Evolutionary conservation across 441 rosid genomes (phyloP).

Genomic region (Isatis lusitanica): DNA sequence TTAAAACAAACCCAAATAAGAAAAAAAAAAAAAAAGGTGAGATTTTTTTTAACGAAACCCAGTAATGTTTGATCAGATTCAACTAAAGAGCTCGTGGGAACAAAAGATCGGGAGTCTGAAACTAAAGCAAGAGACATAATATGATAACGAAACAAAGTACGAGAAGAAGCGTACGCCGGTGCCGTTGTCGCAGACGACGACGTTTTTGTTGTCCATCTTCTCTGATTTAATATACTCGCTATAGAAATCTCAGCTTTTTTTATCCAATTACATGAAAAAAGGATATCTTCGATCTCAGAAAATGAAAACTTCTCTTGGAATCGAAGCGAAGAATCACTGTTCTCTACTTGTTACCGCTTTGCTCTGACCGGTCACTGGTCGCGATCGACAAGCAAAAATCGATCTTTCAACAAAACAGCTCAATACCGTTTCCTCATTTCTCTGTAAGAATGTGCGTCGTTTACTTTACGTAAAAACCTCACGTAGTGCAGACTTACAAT

Average conservation of each 20-base stretch:
- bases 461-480: neutral
- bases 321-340: slow-evolving; percentile 32
- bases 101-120: slow-evolving; percentile 7
- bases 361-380: slow-evolving; percentile 34
- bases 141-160: neutral
- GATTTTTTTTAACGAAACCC: slow-evolving; percentile 4
- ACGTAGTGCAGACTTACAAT: neutral
- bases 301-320: slow-evolving; percentile 24
- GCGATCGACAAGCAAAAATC: slow-evolving; percentile 18
- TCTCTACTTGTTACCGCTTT: slow-evolving; percentile 13
- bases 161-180: slow-evolving; percentile 62
- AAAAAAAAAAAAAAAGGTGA: neutral
- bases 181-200: slow-evolving; percentile 96
- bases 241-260: neutral
- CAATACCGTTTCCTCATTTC: slow-evolving; percentile 14
- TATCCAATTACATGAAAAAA: neutral
- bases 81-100: neutral
- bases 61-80: neutral
- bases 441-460: slow-evolving; percentile 8
- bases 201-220: slow-evolving; percentile 75
- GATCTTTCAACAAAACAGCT: neutral
- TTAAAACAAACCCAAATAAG: neutral
- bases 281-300: slow-evolving; percentile 9
- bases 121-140: neutral
- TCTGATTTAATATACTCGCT: neutral